Evolutionary conservation across 805 yeast genomes (phyloP).

Genomic region (Maudiozyma serrabonitensis): DNA sequence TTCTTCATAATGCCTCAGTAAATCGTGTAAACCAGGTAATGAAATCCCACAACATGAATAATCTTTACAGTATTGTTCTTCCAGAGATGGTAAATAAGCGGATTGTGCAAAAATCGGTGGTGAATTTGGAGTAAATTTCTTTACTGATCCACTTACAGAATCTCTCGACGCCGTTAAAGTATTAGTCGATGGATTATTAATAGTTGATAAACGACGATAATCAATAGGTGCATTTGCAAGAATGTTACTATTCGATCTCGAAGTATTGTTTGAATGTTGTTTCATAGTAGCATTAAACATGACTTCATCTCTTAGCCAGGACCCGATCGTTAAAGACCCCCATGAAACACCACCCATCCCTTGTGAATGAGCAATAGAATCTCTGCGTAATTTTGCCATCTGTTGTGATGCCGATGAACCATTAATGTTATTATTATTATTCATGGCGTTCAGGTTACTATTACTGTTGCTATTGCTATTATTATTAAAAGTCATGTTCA

Average conservation of each 20-base stretch:
- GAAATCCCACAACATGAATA: constrained; percentile 92
- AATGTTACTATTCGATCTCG: neutral
- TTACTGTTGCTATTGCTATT: neutral
- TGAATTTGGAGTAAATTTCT: constrained; percentile 36
- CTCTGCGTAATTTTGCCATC: constrained; percentile 36
- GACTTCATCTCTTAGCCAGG: constrained; percentile 93
- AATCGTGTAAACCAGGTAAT: constrained; percentile 87
- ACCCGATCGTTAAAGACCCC: constrained; percentile 92
- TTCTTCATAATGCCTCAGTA: constrained; percentile 91
- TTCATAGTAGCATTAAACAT: constrained; percentile 34
- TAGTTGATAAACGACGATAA: constrained; percentile 9
- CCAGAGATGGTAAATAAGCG: constrained; percentile 82
- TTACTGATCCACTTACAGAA: neutral
- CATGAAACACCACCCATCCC: constrained; percentile 97
- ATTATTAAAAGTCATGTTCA: neutral
- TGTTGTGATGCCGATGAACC: constrained; percentile 2
- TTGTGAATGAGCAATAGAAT: constrained; percentile 88
- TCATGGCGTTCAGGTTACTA: neutral
- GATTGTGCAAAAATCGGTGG: constrained; percentile 42
- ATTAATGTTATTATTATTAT: neutral
- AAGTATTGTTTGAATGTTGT: constrained; percentile 1
- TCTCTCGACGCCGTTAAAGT: neutral
- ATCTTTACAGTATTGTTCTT: constrained; percentile 93
- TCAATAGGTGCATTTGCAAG: constrained; percentile 1
- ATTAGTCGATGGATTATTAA: constrained; percentile 2